Base-by-base conservation (phyloP, 2,329 filamentous ascomycete species). In the Didymella sp. region DNA sequence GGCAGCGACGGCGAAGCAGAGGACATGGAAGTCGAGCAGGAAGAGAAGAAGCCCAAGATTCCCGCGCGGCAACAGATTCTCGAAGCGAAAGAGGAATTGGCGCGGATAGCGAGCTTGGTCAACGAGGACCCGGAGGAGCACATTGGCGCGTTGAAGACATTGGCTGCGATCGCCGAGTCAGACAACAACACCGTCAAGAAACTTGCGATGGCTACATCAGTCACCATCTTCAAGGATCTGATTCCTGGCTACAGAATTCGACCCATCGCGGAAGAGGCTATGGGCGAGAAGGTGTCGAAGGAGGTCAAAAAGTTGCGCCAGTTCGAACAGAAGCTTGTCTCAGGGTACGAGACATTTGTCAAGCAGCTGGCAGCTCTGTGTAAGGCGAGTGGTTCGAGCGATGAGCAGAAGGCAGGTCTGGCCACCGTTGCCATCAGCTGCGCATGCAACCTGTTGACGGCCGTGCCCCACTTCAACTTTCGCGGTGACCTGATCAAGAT, bases 381-480 rank as follows among this genome's bases (percentile, higher is more conserved):
- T 3, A 88, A 89, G 77, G 72, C 81, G 6, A 78, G 74, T 43
- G 82, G 83, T 51, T 66, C 72, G 59, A 76, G 66, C 62, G 60
- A 76, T 67, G 56, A 75, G 38, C 70, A 80, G 13, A 60, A 71
- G 30, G 75, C 72, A 8, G 69, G 79, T 19, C 61, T 97, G 22
- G 85, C 87, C 6, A 89, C 83, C 49, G 84, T 96, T 24, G 94
- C 95, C 3, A 88, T 96, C 55, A 89, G 87, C 40, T 99, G 95
- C 73, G 89, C 90, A 2, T 96, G 92, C 76, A 89, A 85, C 27
- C 83, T 99, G 15, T 78, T 98, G 37, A 86, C 85, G 19, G 83
- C 89, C 1, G 92, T 97, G 0, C 91, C 95, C 3, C 96, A 99
- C 79, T 99, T 99, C 85, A 99, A 99, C 81, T 97, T 96, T 77